A percentile compares a stretch with the other conserved stretches of the same genome.
These are phyloP conservation scores for Phytophthora fragariaefolia DNA, from an alignment of 352 stramenopile species.

Conservation along the genomic window DNA sequence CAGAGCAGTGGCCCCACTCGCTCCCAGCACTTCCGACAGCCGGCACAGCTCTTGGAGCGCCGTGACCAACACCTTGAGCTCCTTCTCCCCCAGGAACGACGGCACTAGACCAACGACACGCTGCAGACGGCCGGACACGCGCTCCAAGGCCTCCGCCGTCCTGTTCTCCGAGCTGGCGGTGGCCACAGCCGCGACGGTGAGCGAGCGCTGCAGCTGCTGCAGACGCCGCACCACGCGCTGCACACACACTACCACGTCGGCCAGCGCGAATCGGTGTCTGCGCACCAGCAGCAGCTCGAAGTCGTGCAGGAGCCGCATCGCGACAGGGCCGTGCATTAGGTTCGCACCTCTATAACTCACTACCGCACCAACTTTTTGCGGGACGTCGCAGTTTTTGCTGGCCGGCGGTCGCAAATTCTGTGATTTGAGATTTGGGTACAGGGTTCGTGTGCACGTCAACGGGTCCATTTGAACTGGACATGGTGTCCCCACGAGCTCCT, in stretches of 20 bases:
- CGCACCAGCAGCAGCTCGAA: conserved; percentile 59
- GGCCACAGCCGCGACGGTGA: not conserved
- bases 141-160: conserved; percentile 4
- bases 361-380: no score
- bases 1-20: not conserved
- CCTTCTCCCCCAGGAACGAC: conserved; percentile 25
- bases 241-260: conserved; percentile 33
- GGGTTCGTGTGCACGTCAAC: not conserved
- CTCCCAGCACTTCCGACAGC: conserved; percentile 7
- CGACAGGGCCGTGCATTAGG: no score
- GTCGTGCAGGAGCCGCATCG: conserved; percentile 27
- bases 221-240: conserved; percentile 18
- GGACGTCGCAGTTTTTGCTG: no score
- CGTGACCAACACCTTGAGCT: conserved; percentile 15
- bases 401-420: no score
- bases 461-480: not conserved
- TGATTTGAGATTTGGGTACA: not conserved
- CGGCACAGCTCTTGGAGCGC: conserved; percentile 20
- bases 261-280: conserved; percentile 46
- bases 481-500: not conserved
- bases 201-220: conserved; percentile 10
- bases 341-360: no score
- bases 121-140: conserved; percentile 17
- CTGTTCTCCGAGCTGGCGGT: not conserved
- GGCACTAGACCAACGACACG: conserved; percentile 20